Evolutionary conservation across 2,329 filamentous ascomycete species (phyloP).

Genomic region (Dactylellina drechsleri): DNA sequence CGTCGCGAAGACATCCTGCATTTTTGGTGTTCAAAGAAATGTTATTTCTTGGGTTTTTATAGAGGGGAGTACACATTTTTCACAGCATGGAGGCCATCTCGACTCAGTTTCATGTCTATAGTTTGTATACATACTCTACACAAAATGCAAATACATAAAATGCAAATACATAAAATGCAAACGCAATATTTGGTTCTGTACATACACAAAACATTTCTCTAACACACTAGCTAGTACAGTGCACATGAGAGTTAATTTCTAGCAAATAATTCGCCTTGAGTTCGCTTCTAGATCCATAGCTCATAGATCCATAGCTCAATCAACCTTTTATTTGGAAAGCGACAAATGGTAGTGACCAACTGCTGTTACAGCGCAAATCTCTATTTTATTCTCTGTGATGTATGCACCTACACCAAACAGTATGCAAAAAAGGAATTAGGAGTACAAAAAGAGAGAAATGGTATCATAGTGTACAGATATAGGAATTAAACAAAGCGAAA

Average conservation of each 20-base stretch:
- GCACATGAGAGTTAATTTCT: too few relatives aligned
- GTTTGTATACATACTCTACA: neutral
- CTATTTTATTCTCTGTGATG: too few relatives aligned
- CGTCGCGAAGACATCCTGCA: neutral
- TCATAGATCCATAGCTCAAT: too few relatives aligned
- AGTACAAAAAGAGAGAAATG: conserved; percentile 18
- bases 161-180: neutral
- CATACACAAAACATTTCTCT: neutral
- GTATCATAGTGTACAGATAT: conserved; percentile 43
- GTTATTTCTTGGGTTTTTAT: neutral
- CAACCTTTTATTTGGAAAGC: too few relatives aligned
- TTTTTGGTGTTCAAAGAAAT: neutral
- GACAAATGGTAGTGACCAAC: too few relatives aligned
- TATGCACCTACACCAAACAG: too few relatives aligned
- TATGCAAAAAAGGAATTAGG: too few relatives aligned
- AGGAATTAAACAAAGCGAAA: conserved; percentile 5
- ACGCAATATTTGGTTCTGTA: too few relatives aligned
- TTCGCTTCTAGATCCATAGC: too few relatives aligned
- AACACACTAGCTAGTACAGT: neutral
- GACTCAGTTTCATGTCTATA: neutral
- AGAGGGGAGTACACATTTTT: neutral
- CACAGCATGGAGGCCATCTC: neutral
- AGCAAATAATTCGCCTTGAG: too few relatives aligned
- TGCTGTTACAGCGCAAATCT: too few relatives aligned
- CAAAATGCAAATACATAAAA: neutral